phyloP scores from a whole-genome alignment of 495 filamentous ascomycete species.

The Mytilinidion resinicola region DNA sequence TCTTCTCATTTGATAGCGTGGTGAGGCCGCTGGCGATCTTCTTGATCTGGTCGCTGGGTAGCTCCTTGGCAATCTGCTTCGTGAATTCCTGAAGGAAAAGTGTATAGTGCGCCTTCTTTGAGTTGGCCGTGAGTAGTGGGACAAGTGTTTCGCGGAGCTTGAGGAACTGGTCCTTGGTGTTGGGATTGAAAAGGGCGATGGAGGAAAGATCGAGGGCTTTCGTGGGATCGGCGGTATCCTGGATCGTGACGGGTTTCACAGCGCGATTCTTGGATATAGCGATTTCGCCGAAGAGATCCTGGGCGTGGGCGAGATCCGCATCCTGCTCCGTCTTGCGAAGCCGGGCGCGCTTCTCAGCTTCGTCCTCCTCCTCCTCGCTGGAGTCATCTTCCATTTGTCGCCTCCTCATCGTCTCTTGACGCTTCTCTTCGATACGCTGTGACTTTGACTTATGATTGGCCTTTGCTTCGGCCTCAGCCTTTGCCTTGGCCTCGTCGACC shows the following conservation, averaged over 20 bases:
- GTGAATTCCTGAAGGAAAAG: slow-evolving; percentile 86
- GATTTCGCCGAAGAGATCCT: slow-evolving; percentile 80
- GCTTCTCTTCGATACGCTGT: slow-evolving; percentile 78
- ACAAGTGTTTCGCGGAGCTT: slow-evolving; percentile 65
- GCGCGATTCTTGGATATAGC: slow-evolving; percentile 47
- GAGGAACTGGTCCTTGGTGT: slow-evolving; percentile 76
- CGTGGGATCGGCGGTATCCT: slow-evolving; percentile 63
- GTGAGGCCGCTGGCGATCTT: slow-evolving; percentile 83
- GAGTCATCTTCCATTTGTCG: slow-evolving; percentile 51
- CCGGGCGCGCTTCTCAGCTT: slow-evolving; percentile 62
- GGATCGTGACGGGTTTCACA: slow-evolving; percentile 57
- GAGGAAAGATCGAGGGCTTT: slow-evolving; percentile 71
- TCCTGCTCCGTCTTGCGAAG: slow-evolving; percentile 75
- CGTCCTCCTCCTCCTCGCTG: slow-evolving; percentile 61
- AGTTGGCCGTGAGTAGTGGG: slow-evolving; percentile 64
- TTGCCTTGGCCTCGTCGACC: slow-evolving; percentile 78
- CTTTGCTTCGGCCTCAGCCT: slow-evolving; percentile 83
- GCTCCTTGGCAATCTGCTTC: slow-evolving; percentile 79
- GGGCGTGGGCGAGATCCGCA: slow-evolving; percentile 80
- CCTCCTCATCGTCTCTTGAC: slow-evolving; percentile 40
- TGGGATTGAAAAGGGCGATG: slow-evolving; percentile 81
- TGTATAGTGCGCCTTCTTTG: slow-evolving; percentile 84
- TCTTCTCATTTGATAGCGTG: slow-evolving; percentile 89
- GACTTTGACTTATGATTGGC: slow-evolving; percentile 87
- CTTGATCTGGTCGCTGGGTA: slow-evolving; percentile 87